Evolutionary conservation across 2,329 filamentous ascomycete species (phyloP), one percentile per base, ranked within the genome.

Genomic region (Malbranchea zuffiana): DNA sequence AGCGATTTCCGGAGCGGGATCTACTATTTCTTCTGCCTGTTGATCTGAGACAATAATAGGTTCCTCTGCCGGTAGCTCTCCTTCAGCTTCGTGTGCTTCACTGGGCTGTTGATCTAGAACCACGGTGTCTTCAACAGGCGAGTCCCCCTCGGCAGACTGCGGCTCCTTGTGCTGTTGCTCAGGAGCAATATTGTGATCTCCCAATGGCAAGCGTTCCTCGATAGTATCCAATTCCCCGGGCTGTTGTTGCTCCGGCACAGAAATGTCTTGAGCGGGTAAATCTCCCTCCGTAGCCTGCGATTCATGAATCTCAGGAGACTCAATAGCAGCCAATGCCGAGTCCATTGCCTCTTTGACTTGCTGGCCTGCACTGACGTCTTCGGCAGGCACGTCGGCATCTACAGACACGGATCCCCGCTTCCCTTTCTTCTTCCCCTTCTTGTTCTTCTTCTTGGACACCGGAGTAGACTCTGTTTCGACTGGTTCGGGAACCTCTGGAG

Each of bases 401-500:
- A 31, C 27, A 12, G 8, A 4, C 24, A 19, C 19, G 6, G 25
- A 21, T 16, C 21, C 24, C 4, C 5, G 15, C 15, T 21, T 19
- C 7, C 8, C 7, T n/a, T 40, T 28, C 17, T 36, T 41, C 16
- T 46, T 50, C 26, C 44, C 45, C 35, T 48, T 50, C 35, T 54
- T 53, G 34, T 51, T 53, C 13, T 45, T 46, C 36, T 46, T 49
- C 44, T 55, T 56, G 4, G 46, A 35, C n/a, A 31, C 8, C n/a
- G 13, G n/a, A 16, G 35, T 18, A 38, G 35, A 6, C 24, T 26
- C 24, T 3, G 24, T 8, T 26, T 3, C 24, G 24, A 26, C 13
- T n/a, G 24, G n/a, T 13, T 26, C 24, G 24, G 24, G 19, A n/a
- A 19, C 8, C 16, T 21, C 17, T n/a, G 15, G 20, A 13, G 11